Evolutionary conservation across 192 early-diverging fungal species (phyloP), one percentile per base, ranked within the genome.

Genomic region (Jimgerdemannia flammicorona): DNA sequence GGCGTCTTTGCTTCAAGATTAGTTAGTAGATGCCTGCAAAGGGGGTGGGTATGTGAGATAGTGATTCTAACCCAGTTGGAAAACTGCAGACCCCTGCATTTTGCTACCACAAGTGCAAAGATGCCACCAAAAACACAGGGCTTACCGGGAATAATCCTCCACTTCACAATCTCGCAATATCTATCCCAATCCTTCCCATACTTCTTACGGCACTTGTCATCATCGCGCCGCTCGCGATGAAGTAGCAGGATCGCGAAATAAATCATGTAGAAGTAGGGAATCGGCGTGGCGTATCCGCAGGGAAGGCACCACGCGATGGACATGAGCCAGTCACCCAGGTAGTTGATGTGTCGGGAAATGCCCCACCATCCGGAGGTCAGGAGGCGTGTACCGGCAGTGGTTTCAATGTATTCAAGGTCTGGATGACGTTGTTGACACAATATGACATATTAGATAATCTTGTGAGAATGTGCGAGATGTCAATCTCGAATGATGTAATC

Each of bases 291-390:
- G 74, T 96, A 94, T 43, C 96, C 95, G 67, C 92, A 91, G 10
- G 96, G 92, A 66, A 99, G 77, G 77, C 94, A 97, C 93, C 95
- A 96, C 10, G 96, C 87, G 42, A 97, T 82, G 3, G 91, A 89
- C 90, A 93, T 96, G 40, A 98, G 76, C 96, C 96, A 99, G 86
- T 99, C 97, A 59, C 96, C 92, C 59, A 91, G 76, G 83, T 99
- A 99, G 81, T 99, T 99, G 79, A 98, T 92, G 68, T 99, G 94
- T 54, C 97, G 89, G 11, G 97, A 91, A 72, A 88, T 79, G 4
- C 96, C 96, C 97, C 97, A 99, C 97, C 96, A 99, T 20, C 97
- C 95, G 71, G 84, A 89, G 72, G 90, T 85, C 64, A 99, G 83
- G 69, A 99, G 86, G 70, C 86, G 88, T 71, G 89, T 91, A 69